Conservation (phyloP, 2,329 filamentous ascomycete species). For the Teratosphaeriaceae sp. region DNA sequence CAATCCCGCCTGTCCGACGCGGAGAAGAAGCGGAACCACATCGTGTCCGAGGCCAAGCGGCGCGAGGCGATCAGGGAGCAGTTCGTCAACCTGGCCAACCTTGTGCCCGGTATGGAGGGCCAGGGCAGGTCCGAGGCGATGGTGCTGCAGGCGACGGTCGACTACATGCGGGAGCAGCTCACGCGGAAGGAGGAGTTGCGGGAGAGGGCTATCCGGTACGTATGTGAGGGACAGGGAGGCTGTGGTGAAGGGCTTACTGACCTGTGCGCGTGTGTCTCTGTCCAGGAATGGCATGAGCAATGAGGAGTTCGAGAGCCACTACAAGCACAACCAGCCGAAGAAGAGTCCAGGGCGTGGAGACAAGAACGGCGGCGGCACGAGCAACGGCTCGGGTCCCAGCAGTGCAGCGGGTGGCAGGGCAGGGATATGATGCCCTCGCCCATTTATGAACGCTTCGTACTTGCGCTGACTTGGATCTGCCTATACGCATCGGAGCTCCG, state of each 20-base stretch:
- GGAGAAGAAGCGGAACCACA: conserved; percentile 69
- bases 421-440: too few relatives aligned
- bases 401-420: too few relatives aligned
- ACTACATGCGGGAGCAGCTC: conserved; percentile 38
- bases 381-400: too few relatives aligned
- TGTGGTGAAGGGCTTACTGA: neutral
- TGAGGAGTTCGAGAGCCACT: conserved; percentile 18
- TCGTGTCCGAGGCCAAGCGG: conserved; percentile 60
- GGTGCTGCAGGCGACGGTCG: conserved; percentile 57
- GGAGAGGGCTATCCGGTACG: neutral
- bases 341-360: neutral
- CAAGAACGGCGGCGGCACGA: neutral
- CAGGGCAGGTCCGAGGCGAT: conserved; percentile 79
- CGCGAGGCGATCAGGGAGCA: conserved; percentile 72
- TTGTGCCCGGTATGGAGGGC: conserved; percentile 76
- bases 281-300: conserved; percentile 12
- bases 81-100: conserved; percentile 71
- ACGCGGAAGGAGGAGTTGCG: conserved; percentile 30
- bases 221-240: neutral
- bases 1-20: conserved; percentile 60
- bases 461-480: too few relatives aligned
- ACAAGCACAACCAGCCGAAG: conserved; percentile 5
- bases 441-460: too few relatives aligned
- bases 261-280: neutral
- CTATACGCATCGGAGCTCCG: too few relatives aligned